Evolutionary conservation across 2,329 filamentous ascomycete genomes (phyloP), one percentile per base, ranked within the genome.

Genomic region (Botryotinia narcissicola): DNA sequence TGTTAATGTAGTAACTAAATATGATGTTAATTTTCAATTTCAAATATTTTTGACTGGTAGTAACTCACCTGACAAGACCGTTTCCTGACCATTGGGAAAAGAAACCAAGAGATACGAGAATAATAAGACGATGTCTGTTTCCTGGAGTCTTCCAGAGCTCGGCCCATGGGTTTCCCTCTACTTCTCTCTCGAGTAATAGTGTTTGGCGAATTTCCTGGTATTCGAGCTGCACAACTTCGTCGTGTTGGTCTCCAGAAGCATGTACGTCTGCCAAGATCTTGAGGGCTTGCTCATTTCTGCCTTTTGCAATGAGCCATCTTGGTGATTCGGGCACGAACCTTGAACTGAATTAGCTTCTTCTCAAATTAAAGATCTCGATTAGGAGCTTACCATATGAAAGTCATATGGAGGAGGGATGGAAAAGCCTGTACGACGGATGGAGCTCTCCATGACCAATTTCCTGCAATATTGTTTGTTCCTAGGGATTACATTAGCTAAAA

Each of bases 271-370:
- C 82, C 8, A 90, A 77, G 59, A 88, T 79, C 85, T 85, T 18
- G 84, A 82, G 83, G 0, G 89, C 88, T 79, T 92, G 87, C 44
- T 92, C 90, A 85, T 90, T 91, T 0, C 88, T 86, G 75, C 91
- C 91, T 77, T 91, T 87, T 22, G 86, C 86, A 10, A 92, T 91
- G 6, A 93, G 84, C 91, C 60, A 88, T 74, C 80, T 75, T 40
- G 83, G 79, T 75, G 83, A 78, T 76, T 83, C 82, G 40, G 82
- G 82, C 20, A 83, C 80, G 40, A 82, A 76, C 79, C 79, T 81
- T 75, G 75, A 71, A 9, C 67, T 74, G 9, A 8, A 18, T 70
- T 51, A 72, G 35, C 18, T 54, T 62, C 14, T 54, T n/a, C 4
- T 20, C 16, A 20, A 29, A 57, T 32, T 60, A 37, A 35, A 44